These are phyloP conservation scores for Castanopsis chinensis DNA, from an alignment of 306 rosid genomes.

Conservation along the genomic window DNA sequence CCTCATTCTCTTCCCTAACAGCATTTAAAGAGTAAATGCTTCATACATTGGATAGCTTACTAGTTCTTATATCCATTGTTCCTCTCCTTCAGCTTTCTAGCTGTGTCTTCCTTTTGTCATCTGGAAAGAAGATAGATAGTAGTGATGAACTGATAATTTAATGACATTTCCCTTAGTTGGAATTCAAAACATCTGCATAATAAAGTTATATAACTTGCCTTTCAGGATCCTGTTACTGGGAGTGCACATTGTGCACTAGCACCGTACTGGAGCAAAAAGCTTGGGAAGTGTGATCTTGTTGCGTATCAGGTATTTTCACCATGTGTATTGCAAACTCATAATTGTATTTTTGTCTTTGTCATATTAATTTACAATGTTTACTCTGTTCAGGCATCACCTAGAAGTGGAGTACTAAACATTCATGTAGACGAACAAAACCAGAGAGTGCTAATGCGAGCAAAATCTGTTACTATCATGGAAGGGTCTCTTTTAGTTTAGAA, in stretches of 20 bases:
- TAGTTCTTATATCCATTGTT: background rate
- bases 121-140: no score
- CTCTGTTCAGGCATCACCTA: constrained; percentile 62
- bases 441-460: constrained; percentile 67
- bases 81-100: no score
- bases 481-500: constrained; percentile 52
- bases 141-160: no score
- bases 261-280: constrained; percentile 60
- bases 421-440: constrained; percentile 63
- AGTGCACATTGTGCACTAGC: constrained; percentile 74
- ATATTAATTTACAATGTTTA: background rate
- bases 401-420: constrained; percentile 63
- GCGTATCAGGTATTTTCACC: constrained; percentile 54
- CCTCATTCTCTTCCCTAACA: background rate
- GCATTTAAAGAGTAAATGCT: background rate
- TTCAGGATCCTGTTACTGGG: constrained; percentile 70
- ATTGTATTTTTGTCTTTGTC: constrained; percentile 6
- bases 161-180: no score
- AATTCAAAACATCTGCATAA: background rate
- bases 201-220: background rate
- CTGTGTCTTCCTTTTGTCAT: no score
- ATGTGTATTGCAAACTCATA: background rate
- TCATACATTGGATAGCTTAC: background rate
- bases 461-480: constrained; percentile 66
- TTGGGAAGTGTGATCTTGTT: constrained; percentile 61